Evolutionary conservation across 176 grass and related monocot genomes (phyloP), one percentile per base, ranked within the genome.

Genomic region (Themeda triandra): DNA sequence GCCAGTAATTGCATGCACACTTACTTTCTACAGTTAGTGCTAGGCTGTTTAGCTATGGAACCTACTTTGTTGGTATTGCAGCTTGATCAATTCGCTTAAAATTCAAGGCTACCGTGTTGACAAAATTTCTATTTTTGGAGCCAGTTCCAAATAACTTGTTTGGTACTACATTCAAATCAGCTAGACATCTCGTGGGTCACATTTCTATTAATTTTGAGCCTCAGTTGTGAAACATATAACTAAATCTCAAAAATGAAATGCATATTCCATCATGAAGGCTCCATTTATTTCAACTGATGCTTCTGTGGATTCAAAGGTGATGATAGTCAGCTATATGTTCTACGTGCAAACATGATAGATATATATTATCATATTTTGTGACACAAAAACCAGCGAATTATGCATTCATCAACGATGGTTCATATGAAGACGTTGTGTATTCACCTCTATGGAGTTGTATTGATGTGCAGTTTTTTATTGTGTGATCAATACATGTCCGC

Each of bases 181-280:
- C 37, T 89, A 72, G 49, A 23, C 42, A 28, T 60, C 28, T 84
- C 39, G 29, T 60, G 29, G 44, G 35, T 89, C 13, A 13, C 27
- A 24, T 89, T 81, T 76, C 19, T 76, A 24, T 62, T 59, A 85
- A 40, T 31, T 85, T 84, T 80, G 9, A 69, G 19, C 19, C 29
- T 24, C 30, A 41, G 24, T 41, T 35, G 40, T 81, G 41, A 53
- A 79, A 75, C 17, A 56, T 36, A 14, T 81, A 58, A 13, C 27
- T 44, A 76, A 76, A 68, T 30, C n/a, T 82, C 31, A 63, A 77
- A 63, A 63, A 14, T 41, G 40, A 31, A 66, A 30, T 53, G 7
- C 35, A 63, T 40, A 41, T 12, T 14, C 23, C 8, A 64, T 21
- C 33, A 54, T 10, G 7, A 42, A 40, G 56, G 13, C 33, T 63